A percentile compares a stretch with the other conserved stretches of the same genome.
Evolutionary conservation across 192 early-diverging fungal species (phyloP).

Genomic region (Coemansia guatemalensis): DNA sequence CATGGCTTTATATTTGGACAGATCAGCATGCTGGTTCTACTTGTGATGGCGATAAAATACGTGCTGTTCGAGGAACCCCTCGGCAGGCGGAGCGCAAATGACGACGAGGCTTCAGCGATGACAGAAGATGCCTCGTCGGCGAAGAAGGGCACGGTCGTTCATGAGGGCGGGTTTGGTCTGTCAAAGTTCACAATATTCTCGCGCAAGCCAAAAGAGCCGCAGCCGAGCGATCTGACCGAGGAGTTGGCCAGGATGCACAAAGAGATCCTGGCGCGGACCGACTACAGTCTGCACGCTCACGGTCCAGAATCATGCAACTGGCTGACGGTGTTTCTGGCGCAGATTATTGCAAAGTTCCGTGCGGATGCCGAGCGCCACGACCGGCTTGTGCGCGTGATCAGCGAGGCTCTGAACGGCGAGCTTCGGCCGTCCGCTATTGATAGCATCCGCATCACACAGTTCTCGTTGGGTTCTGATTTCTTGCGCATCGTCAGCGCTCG

Average conservation of each 20-base stretch:
- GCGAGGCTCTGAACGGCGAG: constrained; percentile 50
- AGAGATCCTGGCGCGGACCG: constrained; percentile 50
- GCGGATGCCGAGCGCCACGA: constrained; percentile 50
- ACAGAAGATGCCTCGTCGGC: not conserved
- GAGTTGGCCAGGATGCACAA: constrained; percentile 50
- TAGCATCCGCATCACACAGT: constrained; percentile 52
- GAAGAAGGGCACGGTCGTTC: constrained; percentile 21
- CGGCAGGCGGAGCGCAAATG: constrained; percentile 11
- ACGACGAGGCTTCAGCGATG: constrained; percentile 2
- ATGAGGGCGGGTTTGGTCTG: constrained; percentile 45
- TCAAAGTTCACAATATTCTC: constrained; percentile 52
- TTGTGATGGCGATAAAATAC: constrained; percentile 53
- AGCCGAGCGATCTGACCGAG: constrained; percentile 35
- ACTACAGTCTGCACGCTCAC: constrained; percentile 34
- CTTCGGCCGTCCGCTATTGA: constrained; percentile 47
- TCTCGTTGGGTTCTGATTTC: constrained; percentile 56
- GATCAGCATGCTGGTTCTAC: constrained; percentile 47
- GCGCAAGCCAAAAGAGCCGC: constrained; percentile 45
- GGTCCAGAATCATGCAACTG: constrained; percentile 57
- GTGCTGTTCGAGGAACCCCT: constrained; percentile 53
- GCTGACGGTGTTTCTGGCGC: constrained; percentile 58
- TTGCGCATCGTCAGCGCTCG: constrained; percentile 47
- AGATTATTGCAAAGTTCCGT: constrained; percentile 54
- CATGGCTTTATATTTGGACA: constrained; percentile 56
- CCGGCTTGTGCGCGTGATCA: constrained; percentile 50